Percentiles rank a stretch among this genome's conserved stretches.
Conservation (phyloP, 805 yeast genomes). For the Kockiozyma suomiensis region DNA sequence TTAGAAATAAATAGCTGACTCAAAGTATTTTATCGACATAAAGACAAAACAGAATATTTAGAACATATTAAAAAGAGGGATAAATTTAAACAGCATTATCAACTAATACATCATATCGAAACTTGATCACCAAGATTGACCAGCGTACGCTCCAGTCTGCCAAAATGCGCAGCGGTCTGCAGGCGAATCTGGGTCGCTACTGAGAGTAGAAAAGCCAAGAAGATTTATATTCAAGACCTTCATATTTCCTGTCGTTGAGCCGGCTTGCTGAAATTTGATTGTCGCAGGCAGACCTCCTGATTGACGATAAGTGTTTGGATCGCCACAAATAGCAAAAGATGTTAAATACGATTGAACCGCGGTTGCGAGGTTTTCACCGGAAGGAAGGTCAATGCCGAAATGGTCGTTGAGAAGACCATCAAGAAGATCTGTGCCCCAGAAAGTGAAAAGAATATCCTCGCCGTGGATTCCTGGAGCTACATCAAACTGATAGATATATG, state of each 20-base stretch:
- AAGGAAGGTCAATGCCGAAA: neutral
- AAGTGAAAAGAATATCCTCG: slow-evolving; percentile 23
- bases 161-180: neutral
- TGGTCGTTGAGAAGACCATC: neutral
- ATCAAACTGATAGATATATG: slow-evolving; percentile 8
- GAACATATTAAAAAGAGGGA: no score
- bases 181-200: neutral
- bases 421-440: slow-evolving; percentile 8
- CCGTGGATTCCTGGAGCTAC: slow-evolving; percentile 26
- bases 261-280: neutral
- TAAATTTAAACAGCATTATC: no score
- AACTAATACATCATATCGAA: no score
- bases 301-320: slow-evolving; percentile 2
- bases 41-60: no score
- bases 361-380: neutral
- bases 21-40: no score
- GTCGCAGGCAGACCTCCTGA: neutral
- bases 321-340: neutral
- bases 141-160: slow-evolving; percentile 2
- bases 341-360: neutral
- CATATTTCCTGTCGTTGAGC: neutral
- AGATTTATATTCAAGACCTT: neutral
- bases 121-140: neutral
- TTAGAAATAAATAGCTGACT: no score
- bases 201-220: neutral